phyloP scores from a whole-genome alignment of 1,139 yeast species.

The Candida mesenterica region DNA sequence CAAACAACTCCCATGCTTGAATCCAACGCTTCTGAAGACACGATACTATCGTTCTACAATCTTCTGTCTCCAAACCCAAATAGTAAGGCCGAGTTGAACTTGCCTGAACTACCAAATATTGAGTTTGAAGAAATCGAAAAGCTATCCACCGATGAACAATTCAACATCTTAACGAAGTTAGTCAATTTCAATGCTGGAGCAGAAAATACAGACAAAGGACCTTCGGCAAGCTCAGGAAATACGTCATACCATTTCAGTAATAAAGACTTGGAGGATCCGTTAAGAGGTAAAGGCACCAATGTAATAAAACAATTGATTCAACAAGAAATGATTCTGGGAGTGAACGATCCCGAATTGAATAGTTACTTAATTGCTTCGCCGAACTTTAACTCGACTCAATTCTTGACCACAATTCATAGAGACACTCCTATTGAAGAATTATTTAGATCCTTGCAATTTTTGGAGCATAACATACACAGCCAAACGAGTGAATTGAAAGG shows the following conservation, averaged over 20 bases:
- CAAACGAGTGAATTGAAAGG: slow-evolving; percentile 66
- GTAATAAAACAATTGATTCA: slow-evolving; percentile 43
- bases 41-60: slow-evolving; percentile 26
- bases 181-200: slow-evolving; percentile 15
- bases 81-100: slow-evolving; percentile 20
- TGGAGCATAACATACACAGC: slow-evolving; percentile 61
- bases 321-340: slow-evolving; percentile 35
- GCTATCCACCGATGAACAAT: slow-evolving; percentile 30
- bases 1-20: background rate
- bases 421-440: slow-evolving; percentile 68
- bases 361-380: slow-evolving; percentile 71
- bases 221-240: background rate
- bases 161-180: slow-evolving; percentile 25
- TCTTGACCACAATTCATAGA: slow-evolving; percentile 66
- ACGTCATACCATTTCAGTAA: slow-evolving; percentile 6
- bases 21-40: slow-evolving; percentile 7
- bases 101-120: slow-evolving; percentile 16
- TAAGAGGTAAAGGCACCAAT: slow-evolving; percentile 48
- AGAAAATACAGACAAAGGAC: slow-evolving; percentile 6
- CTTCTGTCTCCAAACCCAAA: slow-evolving; percentile 26
- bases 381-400: slow-evolving; percentile 67
- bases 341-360: slow-evolving; percentile 42
- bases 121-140: slow-evolving; percentile 26
- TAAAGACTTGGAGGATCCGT: slow-evolving; percentile 46
- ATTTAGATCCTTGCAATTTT: slow-evolving; percentile 49